phyloP scores from a whole-genome alignment of 108 stramenopile genomes.

The Skeletonema tropicum region DNA sequence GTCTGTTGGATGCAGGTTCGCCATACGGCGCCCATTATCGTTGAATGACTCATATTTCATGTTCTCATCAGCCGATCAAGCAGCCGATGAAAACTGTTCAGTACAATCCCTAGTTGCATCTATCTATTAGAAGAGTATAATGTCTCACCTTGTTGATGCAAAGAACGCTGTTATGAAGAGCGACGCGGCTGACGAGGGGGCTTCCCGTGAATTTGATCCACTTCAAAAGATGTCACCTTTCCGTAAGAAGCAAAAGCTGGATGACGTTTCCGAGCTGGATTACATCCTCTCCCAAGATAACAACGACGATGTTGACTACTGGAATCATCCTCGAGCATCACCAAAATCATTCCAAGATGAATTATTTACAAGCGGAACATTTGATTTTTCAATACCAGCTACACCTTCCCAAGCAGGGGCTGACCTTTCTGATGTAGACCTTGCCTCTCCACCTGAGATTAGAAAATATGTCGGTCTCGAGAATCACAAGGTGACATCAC shows the following conservation, averaged over 20 bases:
- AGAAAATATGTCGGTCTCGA: background rate
- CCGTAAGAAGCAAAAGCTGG: slow-evolving; percentile 6
- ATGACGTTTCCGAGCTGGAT: background rate
- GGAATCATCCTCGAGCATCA: background rate
- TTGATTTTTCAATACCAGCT: background rate
- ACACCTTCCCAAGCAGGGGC: background rate
- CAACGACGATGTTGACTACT: background rate
- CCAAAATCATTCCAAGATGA: slow-evolving; percentile 1
- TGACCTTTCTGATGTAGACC: background rate
- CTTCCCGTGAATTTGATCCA: background rate
- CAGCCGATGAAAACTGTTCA: too few species aligned
- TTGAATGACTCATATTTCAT: background rate
- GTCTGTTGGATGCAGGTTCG: background rate
- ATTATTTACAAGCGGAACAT: background rate
- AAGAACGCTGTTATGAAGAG: background rate
- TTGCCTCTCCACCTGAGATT: slow-evolving; percentile 3
- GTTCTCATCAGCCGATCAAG: background rate
- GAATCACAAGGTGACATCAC: background rate
- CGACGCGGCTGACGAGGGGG: background rate
- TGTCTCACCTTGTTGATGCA: background rate
- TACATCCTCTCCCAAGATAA: background rate
- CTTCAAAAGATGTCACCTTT: background rate
- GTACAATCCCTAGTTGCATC: background rate
- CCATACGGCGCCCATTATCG: background rate
- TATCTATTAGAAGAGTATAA: background rate